Evolutionary conservation across 495 filamentous ascomycete species (phyloP).

Genomic region (Evernia prunastri): DNA sequence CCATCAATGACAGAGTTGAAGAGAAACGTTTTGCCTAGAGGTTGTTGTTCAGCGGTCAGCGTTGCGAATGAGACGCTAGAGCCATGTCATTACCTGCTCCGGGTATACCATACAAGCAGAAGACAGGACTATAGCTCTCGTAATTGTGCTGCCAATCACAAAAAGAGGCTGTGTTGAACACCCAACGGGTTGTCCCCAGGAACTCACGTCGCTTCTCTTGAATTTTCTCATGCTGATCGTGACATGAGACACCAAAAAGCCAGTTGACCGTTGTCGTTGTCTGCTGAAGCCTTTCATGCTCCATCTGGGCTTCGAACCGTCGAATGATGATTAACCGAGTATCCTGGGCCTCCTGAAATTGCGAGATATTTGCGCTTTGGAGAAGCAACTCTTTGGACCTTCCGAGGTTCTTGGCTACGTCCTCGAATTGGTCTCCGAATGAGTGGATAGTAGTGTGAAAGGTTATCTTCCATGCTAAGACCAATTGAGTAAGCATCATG

Average conservation of each 20-base stretch:
- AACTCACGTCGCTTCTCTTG: slow-evolving; percentile 26
- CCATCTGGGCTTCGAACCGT: slow-evolving; percentile 18
- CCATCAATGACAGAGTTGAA: slow-evolving; percentile 35
- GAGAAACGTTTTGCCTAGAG: slow-evolving; percentile 41
- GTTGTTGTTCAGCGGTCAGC: neutral
- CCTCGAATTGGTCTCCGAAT: slow-evolving; percentile 12
- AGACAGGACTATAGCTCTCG: slow-evolving; percentile 18
- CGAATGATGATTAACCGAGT: slow-evolving; percentile 13
- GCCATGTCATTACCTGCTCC: slow-evolving; percentile 35
- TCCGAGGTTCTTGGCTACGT: slow-evolving; percentile 28
- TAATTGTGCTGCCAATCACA: slow-evolving; percentile 31
- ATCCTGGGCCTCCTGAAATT: slow-evolving; percentile 27
- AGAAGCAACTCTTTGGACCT: slow-evolving; percentile 36
- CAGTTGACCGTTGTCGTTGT: slow-evolving; percentile 26
- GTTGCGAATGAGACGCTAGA: slow-evolving; percentile 7
- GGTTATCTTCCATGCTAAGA: slow-evolving; percentile 20
- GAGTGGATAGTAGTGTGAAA: slow-evolving; percentile 13
- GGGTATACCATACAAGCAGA: slow-evolving; percentile 41
- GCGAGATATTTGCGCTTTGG: slow-evolving; percentile 27
- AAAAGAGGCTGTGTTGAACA: slow-evolving; percentile 28
- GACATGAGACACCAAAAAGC: slow-evolving; percentile 30
- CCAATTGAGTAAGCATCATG: slow-evolving; percentile 12
- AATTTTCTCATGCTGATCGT: slow-evolving; percentile 31
- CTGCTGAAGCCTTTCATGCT: slow-evolving; percentile 22
- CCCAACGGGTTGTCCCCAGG: slow-evolving; percentile 33